Conservation (phyloP, 305 asterid species). For the Ilex paraguariensis region DNA sequence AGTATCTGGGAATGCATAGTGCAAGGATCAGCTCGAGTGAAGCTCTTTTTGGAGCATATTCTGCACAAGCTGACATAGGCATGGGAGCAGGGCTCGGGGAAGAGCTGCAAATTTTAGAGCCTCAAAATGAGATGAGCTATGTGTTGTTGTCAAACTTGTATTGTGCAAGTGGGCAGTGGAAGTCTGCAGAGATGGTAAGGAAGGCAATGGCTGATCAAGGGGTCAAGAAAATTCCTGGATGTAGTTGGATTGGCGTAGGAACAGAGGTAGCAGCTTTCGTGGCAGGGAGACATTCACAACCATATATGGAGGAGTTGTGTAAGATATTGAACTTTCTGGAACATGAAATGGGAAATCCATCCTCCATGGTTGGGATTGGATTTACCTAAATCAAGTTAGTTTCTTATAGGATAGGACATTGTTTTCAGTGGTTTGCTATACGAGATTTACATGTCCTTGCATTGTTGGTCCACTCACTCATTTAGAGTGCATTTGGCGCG, state of each 20-base stretch:
- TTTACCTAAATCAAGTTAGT: conserved; percentile 2
- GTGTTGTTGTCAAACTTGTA: conserved; percentile 67
- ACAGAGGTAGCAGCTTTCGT: conserved; percentile 39
- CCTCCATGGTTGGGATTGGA: conserved; percentile 16
- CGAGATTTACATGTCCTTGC: too few relatives aligned
- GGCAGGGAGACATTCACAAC: conserved; percentile 40
- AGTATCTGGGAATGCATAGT: conserved; percentile 11
- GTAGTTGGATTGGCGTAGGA: conserved; percentile 72
- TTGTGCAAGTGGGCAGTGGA: conserved; percentile 73
- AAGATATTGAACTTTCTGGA: conserved; percentile 30
- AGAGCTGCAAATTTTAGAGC: conserved; percentile 29
- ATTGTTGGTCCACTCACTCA: too few relatives aligned
- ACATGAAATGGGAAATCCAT: conserved; percentile 42
- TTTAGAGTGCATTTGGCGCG: too few relatives aligned
- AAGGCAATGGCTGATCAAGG: conserved; percentile 45
- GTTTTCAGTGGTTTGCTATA: too few relatives aligned
- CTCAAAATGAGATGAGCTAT: conserved; percentile 56
- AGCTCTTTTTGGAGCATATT: conserved; percentile 35
- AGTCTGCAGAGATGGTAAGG: conserved; percentile 53
- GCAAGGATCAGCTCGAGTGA: conserved; percentile 25
- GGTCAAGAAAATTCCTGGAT: conserved; percentile 60
- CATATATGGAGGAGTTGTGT: conserved; percentile 26
- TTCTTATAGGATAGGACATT: too few relatives aligned
- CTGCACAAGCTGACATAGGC: conserved; percentile 22
- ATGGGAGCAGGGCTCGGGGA: conserved; percentile 31